phyloP scores from a whole-genome alignment of 2,329 filamentous ascomycete species.

The Westerdykella ornata region DNA sequence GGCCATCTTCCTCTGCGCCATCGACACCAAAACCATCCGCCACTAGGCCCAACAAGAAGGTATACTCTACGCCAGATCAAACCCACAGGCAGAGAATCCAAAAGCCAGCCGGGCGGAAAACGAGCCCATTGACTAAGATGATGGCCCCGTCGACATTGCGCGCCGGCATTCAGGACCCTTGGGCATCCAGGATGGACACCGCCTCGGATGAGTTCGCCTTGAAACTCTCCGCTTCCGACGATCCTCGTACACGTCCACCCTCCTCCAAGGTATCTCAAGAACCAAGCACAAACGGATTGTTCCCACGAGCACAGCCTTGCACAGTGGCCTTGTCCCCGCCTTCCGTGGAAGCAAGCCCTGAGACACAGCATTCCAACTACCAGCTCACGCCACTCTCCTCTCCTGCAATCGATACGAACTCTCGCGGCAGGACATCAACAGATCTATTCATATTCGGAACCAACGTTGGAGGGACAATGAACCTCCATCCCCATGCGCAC shows the following conservation, averaged over 20 bases:
- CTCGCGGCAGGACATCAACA: slow-evolving; percentile 9
- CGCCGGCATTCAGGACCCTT: slow-evolving; percentile 43
- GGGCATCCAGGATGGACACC: slow-evolving; percentile 47
- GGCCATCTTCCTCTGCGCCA: slow-evolving; percentile 28
- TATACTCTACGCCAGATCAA: neutral
- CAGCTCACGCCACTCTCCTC: slow-evolving; percentile 32
- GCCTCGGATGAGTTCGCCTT: slow-evolving; percentile 45
- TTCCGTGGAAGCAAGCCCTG: slow-evolving; percentile 9
- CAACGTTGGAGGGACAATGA: slow-evolving; percentile 12
- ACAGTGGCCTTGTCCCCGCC: slow-evolving; percentile 17
- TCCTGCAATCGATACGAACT: slow-evolving; percentile 20
- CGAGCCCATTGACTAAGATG: slow-evolving; percentile 44
- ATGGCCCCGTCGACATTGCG: slow-evolving; percentile 48
- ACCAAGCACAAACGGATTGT: slow-evolving; percentile 19
- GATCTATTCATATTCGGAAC: slow-evolving; percentile 20
- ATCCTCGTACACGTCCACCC: slow-evolving; percentile 22
- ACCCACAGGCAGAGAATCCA: slow-evolving; percentile 13
- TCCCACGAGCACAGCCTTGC: slow-evolving; percentile 21
- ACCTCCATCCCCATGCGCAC: slow-evolving; percentile 11
- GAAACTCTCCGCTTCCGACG: slow-evolving; percentile 34
- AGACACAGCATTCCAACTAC: slow-evolving; percentile 23
- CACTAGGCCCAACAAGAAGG: slow-evolving; percentile 5
- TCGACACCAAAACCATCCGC: slow-evolving; percentile 24
- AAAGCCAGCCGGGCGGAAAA: slow-evolving; percentile 33
- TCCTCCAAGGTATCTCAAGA: slow-evolving; percentile 23